Conservation (phyloP, 176 grass and related monocot genomes). For the barley (Hordeum vulgare) region MorexV3_pseudomolecules_assembly NC_058521.1:391852080-391852579, state of each 20-base stretch:
- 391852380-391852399: constrained; percentile 70
- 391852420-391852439: constrained; percentile 78
- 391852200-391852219: background rate
- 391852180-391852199: background rate
- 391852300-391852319: constrained; percentile 63
- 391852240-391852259: constrained; percentile 4
- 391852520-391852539: background rate
- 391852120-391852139: background rate
- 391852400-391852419: constrained; percentile 73
- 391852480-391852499: background rate
- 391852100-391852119: background rate
- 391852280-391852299: constrained; percentile 86
- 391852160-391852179: background rate
- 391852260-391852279: constrained; percentile 7
- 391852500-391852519: background rate
- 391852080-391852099: background rate
- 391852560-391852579: background rate
- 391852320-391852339: constrained; percentile 69
- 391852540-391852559: background rate
- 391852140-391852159: background rate
- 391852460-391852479: background rate
- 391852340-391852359: constrained; percentile 80
- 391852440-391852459: constrained; percentile 13
- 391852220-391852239: background rate
- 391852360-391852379: constrained; percentile 90